Conservation (phyloP, 2,329 filamentous ascomycete species). For the Xenoacremonium recifei region DNA sequence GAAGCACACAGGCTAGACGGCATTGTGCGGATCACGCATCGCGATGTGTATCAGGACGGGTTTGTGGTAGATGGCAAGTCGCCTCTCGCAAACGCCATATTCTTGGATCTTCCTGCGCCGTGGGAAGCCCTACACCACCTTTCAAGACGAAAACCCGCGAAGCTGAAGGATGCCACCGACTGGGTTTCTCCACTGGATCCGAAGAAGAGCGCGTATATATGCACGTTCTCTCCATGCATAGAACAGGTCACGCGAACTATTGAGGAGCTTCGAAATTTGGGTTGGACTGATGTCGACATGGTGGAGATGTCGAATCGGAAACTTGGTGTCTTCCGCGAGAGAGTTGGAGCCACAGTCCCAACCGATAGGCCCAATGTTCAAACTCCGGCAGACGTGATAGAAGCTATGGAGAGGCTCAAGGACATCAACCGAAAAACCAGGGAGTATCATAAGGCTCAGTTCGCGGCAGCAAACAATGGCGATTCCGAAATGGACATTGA, state of each 20-base stretch:
- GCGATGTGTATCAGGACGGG: slow-evolving; percentile 75
- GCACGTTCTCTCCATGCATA: slow-evolving; percentile 95
- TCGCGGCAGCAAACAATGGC: slow-evolving; percentile 17
- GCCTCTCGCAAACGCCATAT: slow-evolving; percentile 68
- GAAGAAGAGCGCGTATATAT: slow-evolving; percentile 71
- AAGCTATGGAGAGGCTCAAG: slow-evolving; percentile 72
- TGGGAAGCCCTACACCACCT: slow-evolving; percentile 78
- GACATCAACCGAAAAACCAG: slow-evolving; percentile 70
- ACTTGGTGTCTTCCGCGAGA: slow-evolving; percentile 79
- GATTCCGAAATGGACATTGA: slow-evolving; percentile 43
- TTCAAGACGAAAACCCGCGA: slow-evolving; percentile 47
- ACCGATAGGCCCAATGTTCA: slow-evolving; percentile 70
- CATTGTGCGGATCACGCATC: slow-evolving; percentile 71
- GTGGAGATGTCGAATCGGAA: slow-evolving; percentile 80
- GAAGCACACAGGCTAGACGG: slow-evolving; percentile 62
- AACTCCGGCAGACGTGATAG: slow-evolving; percentile 70
- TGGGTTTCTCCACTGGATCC: slow-evolving; percentile 69
- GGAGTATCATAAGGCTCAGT: slow-evolving; percentile 55
- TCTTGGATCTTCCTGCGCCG: slow-evolving; percentile 77
- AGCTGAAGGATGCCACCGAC: slow-evolving; percentile 20
- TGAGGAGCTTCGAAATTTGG: slow-evolving; percentile 72
- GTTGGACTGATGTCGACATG: slow-evolving; percentile 93
- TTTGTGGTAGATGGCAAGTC: slow-evolving; percentile 62
- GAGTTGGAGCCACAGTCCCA: slow-evolving; percentile 65
- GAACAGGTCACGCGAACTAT: slow-evolving; percentile 92